phyloP scores from a whole-genome alignment of 768 basidiomycete species.

The Xerocomellus dryophilus region DNA sequence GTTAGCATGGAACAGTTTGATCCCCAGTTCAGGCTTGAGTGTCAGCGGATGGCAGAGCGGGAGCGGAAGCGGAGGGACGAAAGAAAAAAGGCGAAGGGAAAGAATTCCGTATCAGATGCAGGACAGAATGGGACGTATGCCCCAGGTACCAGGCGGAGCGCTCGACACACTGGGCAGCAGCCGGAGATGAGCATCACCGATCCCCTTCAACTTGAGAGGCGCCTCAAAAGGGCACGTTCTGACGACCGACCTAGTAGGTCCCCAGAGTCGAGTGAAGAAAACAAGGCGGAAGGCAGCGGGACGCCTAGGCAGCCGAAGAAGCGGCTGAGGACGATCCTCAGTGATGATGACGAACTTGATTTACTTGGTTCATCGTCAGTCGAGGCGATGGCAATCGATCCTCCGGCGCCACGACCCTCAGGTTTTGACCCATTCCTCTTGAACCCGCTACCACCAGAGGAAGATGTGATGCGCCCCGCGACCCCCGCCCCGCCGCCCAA shows the following conservation, averaged over 20 bases:
- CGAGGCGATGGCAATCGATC: conserved; percentile 39
- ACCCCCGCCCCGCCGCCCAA: too few relatives aligned
- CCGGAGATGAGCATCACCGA: conserved; percentile 75
- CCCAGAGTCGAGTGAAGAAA: conserved; percentile 48
- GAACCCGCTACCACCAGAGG: conserved; percentile 45
- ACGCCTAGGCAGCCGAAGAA: conserved; percentile 47
- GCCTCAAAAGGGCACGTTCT: conserved; percentile 68
- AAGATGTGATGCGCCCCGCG: conserved; percentile 9
- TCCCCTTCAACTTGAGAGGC: conserved; percentile 68
- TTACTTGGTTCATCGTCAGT: conserved; percentile 20
- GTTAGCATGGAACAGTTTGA: conserved; percentile 88
- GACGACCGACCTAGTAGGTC: conserved; percentile 50
- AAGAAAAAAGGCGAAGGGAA: conserved; percentile 38
- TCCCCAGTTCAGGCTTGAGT: conserved; percentile 71
- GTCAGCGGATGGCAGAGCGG: conserved; percentile 79
- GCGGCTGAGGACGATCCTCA: conserved; percentile 44
- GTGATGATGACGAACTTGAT: conserved; percentile 50
- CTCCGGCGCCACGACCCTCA: conserved; percentile 28
- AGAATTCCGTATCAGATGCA: conserved; percentile 16
- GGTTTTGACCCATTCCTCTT: conserved; percentile 54
- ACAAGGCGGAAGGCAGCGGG: conserved; percentile 38
- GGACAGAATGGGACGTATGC: conserved; percentile 36
- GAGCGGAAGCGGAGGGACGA: conserved; percentile 68
- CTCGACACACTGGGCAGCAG: conserved; percentile 66
- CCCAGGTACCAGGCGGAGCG: conserved; percentile 64